Percentiles rank a stretch among this genome's conserved stretches.
Evolutionary conservation across 805 yeast species (phyloP).

Genomic region (Candida vartiovaarae): DNA sequence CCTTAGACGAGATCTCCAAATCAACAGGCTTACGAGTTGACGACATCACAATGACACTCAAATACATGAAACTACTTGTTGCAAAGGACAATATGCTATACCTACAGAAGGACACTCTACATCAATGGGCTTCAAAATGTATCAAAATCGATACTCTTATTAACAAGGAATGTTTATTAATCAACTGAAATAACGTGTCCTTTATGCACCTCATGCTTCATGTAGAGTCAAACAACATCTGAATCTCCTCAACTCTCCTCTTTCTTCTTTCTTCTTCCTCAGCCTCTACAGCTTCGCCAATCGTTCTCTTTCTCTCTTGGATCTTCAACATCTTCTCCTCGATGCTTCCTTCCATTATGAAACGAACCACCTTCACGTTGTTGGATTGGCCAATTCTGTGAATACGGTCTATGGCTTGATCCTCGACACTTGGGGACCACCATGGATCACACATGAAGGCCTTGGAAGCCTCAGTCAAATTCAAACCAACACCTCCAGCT

Average conservation of each 20-base stretch:
- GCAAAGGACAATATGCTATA: conserved; percentile 18
- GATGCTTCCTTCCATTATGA: conserved; percentile 74
- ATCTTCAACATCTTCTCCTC: conserved; percentile 85
- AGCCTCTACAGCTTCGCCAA: conserved; percentile 73
- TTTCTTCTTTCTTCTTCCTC: conserved; percentile 70
- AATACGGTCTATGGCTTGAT: conserved; percentile 85
- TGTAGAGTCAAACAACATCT: conserved; percentile 48
- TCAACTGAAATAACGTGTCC: background rate
- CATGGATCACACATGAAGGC: conserved; percentile 95
- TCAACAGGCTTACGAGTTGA: conserved; percentile 57
- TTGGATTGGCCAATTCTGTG: conserved; percentile 84
- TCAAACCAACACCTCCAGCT: conserved; percentile 93
- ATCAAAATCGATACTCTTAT: conserved; percentile 11
- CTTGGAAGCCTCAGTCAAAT: conserved; percentile 73
- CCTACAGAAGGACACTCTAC: conserved; percentile 9
- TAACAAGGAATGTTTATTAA: conserved; percentile 7
- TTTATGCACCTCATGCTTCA: background rate
- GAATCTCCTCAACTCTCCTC: conserved; percentile 65
- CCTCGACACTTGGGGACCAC: conserved; percentile 93
- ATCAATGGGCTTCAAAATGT: conserved; percentile 15
- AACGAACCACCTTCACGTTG: conserved; percentile 67
- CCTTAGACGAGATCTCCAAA: conserved; percentile 43
- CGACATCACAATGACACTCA: conserved; percentile 54
- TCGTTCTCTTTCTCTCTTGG: conserved; percentile 75
- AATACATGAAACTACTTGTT: conserved; percentile 42